Conservation (phyloP, 2,329 filamentous ascomycete species). For the Lachnellula occidentalis region DNA sequence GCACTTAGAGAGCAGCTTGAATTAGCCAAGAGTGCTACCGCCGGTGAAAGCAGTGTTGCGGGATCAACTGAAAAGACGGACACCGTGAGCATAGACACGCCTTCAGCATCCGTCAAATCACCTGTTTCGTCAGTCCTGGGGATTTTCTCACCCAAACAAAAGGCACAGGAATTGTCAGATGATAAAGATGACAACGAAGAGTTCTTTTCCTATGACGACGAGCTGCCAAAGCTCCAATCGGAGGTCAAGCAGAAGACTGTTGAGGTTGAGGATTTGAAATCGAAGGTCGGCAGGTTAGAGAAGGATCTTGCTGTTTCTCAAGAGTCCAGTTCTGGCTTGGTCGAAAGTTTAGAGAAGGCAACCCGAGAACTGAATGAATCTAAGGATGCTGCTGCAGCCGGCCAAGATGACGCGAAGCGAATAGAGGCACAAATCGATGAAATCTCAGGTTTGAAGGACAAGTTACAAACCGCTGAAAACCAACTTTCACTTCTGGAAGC, state of each 20-base stretch:
- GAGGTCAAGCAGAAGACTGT: slow-evolving; percentile 65
- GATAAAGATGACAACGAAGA: slow-evolving; percentile 51
- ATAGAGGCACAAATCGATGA: slow-evolving; percentile 24
- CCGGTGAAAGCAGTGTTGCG: slow-evolving; percentile 25
- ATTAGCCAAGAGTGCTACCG: slow-evolving; percentile 42
- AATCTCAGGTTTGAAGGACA: slow-evolving; percentile 23
- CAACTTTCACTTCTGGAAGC: slow-evolving; percentile 20
- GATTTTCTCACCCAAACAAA: slow-evolving; percentile 45
- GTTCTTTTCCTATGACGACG: slow-evolving; percentile 88
- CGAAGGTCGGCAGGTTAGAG: slow-evolving; percentile 62
- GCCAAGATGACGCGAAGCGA: slow-evolving; percentile 16
- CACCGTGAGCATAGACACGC: slow-evolving; percentile 22
- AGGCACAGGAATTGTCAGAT: slow-evolving; percentile 31
- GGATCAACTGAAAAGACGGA: slow-evolving; percentile 19
- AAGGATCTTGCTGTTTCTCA: slow-evolving; percentile 65
- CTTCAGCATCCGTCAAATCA: slow-evolving; percentile 38
- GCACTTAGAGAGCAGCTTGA: slow-evolving; percentile 60
- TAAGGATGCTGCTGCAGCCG: slow-evolving; percentile 51
- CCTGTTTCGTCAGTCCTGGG: slow-evolving; percentile 44
- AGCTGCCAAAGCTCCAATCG: slow-evolving; percentile 74
- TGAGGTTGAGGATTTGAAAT: slow-evolving; percentile 65
- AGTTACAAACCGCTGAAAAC: slow-evolving; percentile 22
- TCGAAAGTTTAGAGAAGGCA: slow-evolving; percentile 37
- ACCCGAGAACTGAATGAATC: slow-evolving; percentile 60
- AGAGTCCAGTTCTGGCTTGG: slow-evolving; percentile 63